Conservation (phyloP, 2,329 filamentous ascomycete genomes). For the Fusarium avenaceum region DNA sequence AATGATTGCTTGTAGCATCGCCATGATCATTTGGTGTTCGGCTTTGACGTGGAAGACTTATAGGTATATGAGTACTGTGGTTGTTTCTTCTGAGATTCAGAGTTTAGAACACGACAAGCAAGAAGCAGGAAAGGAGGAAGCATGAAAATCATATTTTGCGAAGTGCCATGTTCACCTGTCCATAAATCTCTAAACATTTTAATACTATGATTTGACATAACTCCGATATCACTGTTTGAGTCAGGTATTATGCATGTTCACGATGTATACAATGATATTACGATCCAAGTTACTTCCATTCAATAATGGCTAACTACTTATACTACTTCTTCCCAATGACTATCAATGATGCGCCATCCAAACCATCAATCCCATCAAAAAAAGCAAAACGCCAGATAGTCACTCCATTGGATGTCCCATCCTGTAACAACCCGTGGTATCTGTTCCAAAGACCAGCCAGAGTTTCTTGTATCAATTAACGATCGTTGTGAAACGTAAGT, state of each 20-base stretch:
- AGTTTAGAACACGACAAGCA: slow-evolving; percentile 27
- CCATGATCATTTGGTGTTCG: slow-evolving; percentile 70
- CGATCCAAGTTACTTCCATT: slow-evolving; percentile 13
- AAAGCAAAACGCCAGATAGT: slow-evolving; percentile 27
- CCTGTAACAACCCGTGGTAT: slow-evolving; percentile 41
- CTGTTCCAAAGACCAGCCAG: slow-evolving; percentile 32
- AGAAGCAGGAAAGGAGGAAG: slow-evolving; percentile 7
- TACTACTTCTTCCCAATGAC: background rate
- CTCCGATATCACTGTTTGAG: background rate
- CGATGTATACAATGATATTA: background rate
- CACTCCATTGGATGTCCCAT: slow-evolving; percentile 25
- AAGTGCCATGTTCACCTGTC: background rate
- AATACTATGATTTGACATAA: background rate
- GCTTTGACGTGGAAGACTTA: slow-evolving; percentile 59
- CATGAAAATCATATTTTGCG: background rate
- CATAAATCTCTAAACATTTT: no score
- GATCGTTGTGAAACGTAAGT: slow-evolving; percentile 41
- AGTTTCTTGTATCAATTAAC: slow-evolving; percentile 30
- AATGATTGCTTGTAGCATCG: slow-evolving; percentile 75
- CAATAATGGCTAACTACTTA: slow-evolving; percentile 12
- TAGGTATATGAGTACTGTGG: slow-evolving; percentile 14
- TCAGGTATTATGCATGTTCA: background rate
- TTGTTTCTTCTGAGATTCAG: slow-evolving; percentile 11
- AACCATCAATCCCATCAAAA: slow-evolving; percentile 10
- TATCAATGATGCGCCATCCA: slow-evolving; percentile 10